phyloP scores from a whole-genome alignment of 1,284 basidiomycete genomes.

The Stereum hirsutum region DNA sequence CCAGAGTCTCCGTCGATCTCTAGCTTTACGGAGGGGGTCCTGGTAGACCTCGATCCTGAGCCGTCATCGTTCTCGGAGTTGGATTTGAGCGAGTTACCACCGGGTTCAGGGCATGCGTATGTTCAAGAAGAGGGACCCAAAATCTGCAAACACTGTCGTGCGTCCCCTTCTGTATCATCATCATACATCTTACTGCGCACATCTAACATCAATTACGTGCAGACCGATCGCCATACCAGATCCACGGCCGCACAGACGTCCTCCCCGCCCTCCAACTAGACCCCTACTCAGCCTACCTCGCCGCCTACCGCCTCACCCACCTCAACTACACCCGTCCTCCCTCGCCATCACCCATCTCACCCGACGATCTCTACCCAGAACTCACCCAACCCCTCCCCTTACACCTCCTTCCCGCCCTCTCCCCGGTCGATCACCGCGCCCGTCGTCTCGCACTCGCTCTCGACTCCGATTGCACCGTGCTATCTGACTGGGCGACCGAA shows the following conservation, averaged over 20 bases:
- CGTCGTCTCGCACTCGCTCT: constrained; percentile 12
- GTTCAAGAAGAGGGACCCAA: constrained; percentile 5
- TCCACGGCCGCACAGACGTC: constrained; percentile 13
- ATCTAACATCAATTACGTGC: not conserved
- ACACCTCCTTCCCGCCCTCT: constrained; percentile 10
- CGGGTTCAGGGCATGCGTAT: constrained; percentile 1
- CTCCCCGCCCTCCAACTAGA: constrained; percentile 14
- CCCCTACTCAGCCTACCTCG: constrained; percentile 13
- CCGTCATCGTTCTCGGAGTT: constrained; percentile 1
- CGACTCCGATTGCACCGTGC: constrained; percentile 11
- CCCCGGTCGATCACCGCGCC: constrained; percentile 8
- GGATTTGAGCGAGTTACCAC: constrained; percentile 1
- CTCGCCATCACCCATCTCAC: not conserved
- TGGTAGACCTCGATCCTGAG: constrained; percentile 2
- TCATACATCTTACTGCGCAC: not conserved
- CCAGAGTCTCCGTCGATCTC: constrained; percentile 8
- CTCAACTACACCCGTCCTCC: constrained; percentile 5
- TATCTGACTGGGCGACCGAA: constrained; percentile 11
- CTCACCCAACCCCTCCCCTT: constrained; percentile 4
- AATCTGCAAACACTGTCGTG: constrained; percentile 12
- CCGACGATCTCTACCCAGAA: no score
- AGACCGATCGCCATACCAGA: constrained; percentile 10
- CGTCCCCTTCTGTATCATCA: not conserved
- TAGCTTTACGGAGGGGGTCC: constrained; percentile 4
- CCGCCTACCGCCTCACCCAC: constrained; percentile 13